Evolutionary conservation across 139 green algal genomes (phyloP).

Genomic region (Auxenochlorella protothecoides): DNA sequence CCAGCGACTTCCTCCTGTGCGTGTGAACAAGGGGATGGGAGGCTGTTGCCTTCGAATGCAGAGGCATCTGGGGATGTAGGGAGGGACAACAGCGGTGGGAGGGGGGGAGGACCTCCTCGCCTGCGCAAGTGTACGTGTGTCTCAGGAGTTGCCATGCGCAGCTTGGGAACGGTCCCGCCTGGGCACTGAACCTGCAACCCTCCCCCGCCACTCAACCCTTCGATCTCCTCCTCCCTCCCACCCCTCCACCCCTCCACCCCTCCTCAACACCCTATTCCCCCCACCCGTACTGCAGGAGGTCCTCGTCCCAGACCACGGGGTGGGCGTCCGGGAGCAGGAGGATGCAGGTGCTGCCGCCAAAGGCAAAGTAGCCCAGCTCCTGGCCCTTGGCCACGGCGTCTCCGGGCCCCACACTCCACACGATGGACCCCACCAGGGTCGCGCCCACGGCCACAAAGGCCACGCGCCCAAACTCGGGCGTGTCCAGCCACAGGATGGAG

Average conservation of each 20-base stretch:
- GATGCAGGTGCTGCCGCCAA: slow-evolving; percentile 36
- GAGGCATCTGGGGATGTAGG: neutral
- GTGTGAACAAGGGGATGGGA: neutral
- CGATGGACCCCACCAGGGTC: slow-evolving; percentile 27
- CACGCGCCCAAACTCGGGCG: slow-evolving; percentile 21
- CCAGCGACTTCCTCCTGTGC: slow-evolving; percentile 9
- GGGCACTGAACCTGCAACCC: neutral
- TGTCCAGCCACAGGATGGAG: slow-evolving; percentile 20
- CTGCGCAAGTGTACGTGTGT: no score
- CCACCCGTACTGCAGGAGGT: slow-evolving; percentile 30
- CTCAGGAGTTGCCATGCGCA: no score
- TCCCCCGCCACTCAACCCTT: neutral
- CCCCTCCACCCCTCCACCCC: neutral
- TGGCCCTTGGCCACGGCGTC: slow-evolving; percentile 18
- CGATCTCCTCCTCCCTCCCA: neutral
- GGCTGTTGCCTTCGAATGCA: neutral
- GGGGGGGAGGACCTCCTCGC: no score
- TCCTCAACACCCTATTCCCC: neutral
- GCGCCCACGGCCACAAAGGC: slow-evolving; percentile 35
- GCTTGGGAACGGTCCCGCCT: neutral
- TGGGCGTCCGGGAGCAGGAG: slow-evolving; percentile 19
- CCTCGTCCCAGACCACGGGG: slow-evolving; percentile 20
- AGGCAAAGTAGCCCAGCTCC: slow-evolving; percentile 47
- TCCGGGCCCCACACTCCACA: slow-evolving; percentile 18
- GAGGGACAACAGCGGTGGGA: no score